Percentiles rank a stretch among this genome's conserved stretches.
These are phyloP conservation scores for Parachaetomium inaequale DNA, from an alignment of 495 filamentous ascomycete genomes.

Conservation along the genomic window DNA sequence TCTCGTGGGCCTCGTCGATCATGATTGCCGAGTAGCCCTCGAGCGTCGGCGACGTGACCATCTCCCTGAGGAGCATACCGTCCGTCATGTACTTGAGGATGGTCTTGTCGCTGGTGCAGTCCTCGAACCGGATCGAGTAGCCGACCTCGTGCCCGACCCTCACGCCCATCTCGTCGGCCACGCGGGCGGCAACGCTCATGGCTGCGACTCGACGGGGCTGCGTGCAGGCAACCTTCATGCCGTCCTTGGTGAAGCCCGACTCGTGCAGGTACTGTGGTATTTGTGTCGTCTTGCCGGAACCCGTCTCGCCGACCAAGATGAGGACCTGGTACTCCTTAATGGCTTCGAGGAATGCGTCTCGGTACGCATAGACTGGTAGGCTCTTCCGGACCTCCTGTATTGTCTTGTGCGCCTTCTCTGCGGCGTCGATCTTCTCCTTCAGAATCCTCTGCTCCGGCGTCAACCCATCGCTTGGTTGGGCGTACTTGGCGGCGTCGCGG, in stretches of 20 bases:
- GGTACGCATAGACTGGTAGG: slow-evolving; percentile 83
- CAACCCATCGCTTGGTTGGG: slow-evolving; percentile 50
- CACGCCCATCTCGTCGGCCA: slow-evolving; percentile 90
- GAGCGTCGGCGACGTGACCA: slow-evolving; percentile 84
- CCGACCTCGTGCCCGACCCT: slow-evolving; percentile 91
- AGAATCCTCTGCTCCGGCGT: slow-evolving; percentile 75
- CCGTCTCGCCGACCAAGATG: slow-evolving; percentile 85
- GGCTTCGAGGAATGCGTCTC: slow-evolving; percentile 66
- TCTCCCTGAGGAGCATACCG: slow-evolving; percentile 90
- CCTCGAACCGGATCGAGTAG: slow-evolving; percentile 94
- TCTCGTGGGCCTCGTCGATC: slow-evolving; percentile 97
- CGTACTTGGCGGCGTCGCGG: slow-evolving; percentile 66
- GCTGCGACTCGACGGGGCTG: slow-evolving; percentile 96
- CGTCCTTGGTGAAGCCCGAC: slow-evolving; percentile 81
- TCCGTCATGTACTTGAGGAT: slow-evolving; percentile 97
- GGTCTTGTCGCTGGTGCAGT: slow-evolving; percentile 89
- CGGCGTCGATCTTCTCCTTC: slow-evolving; percentile 75
- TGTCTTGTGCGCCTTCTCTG: slow-evolving; percentile 75
- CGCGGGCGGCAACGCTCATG: slow-evolving; percentile 91
- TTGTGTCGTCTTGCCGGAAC: slow-evolving; percentile 86
- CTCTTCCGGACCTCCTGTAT: slow-evolving; percentile 92
- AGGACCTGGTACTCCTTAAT: slow-evolving; percentile 73
- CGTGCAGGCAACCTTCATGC: slow-evolving; percentile 67
- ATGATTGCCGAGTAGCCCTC: slow-evolving; percentile 84
- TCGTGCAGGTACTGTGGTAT: slow-evolving; percentile 86